Evolutionary conservation across 129 eudicot genomes (phyloP), one percentile per base, ranked within the genome.

Genomic region (Flaveria bidentis): DNA sequence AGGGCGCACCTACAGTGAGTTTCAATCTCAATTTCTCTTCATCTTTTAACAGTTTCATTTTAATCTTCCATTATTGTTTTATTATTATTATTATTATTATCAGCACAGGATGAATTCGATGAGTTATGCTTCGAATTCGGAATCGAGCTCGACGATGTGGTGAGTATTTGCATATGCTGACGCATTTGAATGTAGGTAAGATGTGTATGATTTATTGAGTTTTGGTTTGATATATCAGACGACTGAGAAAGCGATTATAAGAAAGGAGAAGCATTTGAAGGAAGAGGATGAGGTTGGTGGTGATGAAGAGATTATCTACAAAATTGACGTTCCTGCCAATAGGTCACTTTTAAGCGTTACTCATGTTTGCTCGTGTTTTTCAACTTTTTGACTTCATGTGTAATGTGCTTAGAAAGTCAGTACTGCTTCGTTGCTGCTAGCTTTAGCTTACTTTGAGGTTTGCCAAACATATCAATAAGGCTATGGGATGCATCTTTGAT

Each of bases 101-200:
- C 28, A 92, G 97, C 92, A 4, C 82, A 92, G 73, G 92, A 86
- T 50, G 93, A 89, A 72, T 89, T 92, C 18, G 97, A 89, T 36
- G 92, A 87, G 28, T 76, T 92, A 50, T 92, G 97, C 85, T 92
- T 92, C 66, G 68, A 73, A 20, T 95, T 91, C 23, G 99, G 99
- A 52, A 89, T 91, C n/a, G 99, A 95, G 92, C 97, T 95, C 8
- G 99, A 95, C 57, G 99, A 91, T 36, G 93, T 95, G 74, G 99
- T 95, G 76, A 57, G 79, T 66, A 76, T 56, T 46, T 64, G 33
- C 58, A 45, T 36, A 78, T 8, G 46, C 9, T 22, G n/a, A 36
- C 1, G n/a, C 22, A 28, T 9, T 66, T 60, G 22, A 44, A 13
- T 80, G 58, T 69, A 22, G 15, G 68, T 73, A 23, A 64, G 18